A percentile compares a stretch with the other conserved stretches of the same genome.
Evolutionary conservation across 306 rosid genomes (phyloP).

Genomic region (Cyamopsis tetragonoloba): DNA sequence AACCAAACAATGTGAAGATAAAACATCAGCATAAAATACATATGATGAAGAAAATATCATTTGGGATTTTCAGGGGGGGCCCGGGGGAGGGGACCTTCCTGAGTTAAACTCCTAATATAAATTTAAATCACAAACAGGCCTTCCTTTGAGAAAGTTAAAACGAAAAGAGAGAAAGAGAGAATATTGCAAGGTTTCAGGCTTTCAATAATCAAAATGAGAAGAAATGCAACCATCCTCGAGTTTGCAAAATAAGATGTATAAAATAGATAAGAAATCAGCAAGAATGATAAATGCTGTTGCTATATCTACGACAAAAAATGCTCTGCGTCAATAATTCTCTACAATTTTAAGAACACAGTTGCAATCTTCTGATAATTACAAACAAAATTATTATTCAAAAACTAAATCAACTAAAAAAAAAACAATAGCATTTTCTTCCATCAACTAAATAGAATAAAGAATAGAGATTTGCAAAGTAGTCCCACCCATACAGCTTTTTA

Average conservation of each 20-base stretch:
- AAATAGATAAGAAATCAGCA: neutral
- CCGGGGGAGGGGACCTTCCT: neutral
- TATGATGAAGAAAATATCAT: constrained; percentile 6
- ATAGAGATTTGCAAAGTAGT: neutral
- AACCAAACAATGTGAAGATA: constrained; percentile 19
- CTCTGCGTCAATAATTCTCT: no score
- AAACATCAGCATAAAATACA: neutral
- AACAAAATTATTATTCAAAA: neutral
- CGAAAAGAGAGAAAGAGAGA: neutral
- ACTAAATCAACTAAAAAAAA: neutral
- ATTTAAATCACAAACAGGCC: constrained; percentile 2
- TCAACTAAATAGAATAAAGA: neutral
- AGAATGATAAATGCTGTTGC: neutral
- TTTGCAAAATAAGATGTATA: neutral
- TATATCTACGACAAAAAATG: no score
- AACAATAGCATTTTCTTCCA: neutral
- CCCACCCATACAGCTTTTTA: neutral
- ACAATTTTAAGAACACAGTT: neutral
- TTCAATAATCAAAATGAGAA: neutral
- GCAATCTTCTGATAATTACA: neutral
- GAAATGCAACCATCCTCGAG: neutral
- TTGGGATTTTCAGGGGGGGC: no score
- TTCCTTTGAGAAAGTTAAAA: neutral
- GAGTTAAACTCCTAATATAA: neutral
- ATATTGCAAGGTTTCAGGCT: neutral